Evolutionary conservation across 345 rosid species (phyloP).

Genomic region (Eucalyptus marginata): DNA sequence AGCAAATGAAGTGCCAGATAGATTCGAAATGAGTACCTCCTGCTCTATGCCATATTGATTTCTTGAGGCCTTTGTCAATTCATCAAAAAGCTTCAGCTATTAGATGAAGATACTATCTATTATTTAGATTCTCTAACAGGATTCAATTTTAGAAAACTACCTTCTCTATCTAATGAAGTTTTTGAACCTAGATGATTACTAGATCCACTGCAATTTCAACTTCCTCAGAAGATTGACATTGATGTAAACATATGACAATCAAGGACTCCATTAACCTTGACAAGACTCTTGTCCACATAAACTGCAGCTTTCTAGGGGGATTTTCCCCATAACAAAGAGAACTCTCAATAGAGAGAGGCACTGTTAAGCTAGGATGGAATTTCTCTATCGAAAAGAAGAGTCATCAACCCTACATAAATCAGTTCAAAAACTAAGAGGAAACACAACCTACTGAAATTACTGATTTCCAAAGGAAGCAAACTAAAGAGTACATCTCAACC

Average conservation of each 20-base stretch:
- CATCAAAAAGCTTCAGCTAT: not conserved
- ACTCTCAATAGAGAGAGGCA: slow-evolving; percentile 56
- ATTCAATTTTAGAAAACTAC: not conserved
- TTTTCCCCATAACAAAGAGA: slow-evolving; percentile 94
- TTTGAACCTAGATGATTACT: not conserved
- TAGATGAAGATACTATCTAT: not conserved
- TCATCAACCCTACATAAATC: not conserved
- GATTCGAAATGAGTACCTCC: not conserved
- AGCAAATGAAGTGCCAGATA: not conserved
- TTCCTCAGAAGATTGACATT: not conserved
- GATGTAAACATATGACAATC: not conserved
- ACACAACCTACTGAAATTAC: not conserved
- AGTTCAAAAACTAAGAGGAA: not conserved
- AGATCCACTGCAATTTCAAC: not conserved
- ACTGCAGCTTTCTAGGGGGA: slow-evolving; percentile 89
- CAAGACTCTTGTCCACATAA: slow-evolving; percentile 71
- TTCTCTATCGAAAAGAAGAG: slow-evolving; percentile 36
- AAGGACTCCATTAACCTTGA: slow-evolving; percentile 64
- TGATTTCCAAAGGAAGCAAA: not conserved
- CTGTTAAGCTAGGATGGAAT: slow-evolving; percentile 75
- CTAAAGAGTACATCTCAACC: not conserved
- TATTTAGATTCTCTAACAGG: not conserved
- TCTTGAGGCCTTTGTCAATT: not conserved
- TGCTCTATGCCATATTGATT: not conserved
- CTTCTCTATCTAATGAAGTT: not conserved